Conservation (phyloP, 2,329 filamentous ascomycete genomes). For the Penicillium sclerotiorum region DNA sequence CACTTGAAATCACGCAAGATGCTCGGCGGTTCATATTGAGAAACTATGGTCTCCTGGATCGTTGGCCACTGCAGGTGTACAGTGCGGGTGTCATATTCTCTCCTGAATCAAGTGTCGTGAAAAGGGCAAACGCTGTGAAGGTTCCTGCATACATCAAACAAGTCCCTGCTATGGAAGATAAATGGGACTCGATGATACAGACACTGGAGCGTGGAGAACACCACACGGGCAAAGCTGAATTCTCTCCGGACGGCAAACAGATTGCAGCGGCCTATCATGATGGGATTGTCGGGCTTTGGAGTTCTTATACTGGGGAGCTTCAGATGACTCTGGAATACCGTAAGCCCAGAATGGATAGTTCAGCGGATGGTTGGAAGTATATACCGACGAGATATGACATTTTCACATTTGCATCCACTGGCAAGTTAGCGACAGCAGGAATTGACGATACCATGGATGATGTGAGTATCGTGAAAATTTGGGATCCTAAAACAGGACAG, state of each 20-base stretch:
- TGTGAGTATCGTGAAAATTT: too few relatives aligned
- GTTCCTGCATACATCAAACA: slow-evolving; percentile 10
- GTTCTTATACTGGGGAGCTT: slow-evolving; percentile 2
- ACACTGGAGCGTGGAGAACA: slow-evolving; percentile 2
- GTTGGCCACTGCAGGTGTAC: slow-evolving; percentile 21
- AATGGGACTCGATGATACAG: slow-evolving; percentile 9
- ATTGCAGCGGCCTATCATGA: neutral
- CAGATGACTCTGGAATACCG: slow-evolving; percentile 9
- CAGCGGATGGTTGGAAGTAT: too few relatives aligned
- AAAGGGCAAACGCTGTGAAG: slow-evolving; percentile 5
- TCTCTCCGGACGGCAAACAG: neutral
- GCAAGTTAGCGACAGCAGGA: too few relatives aligned
- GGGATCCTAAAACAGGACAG: too few relatives aligned
- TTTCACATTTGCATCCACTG: too few relatives aligned
- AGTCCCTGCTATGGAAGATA: slow-evolving; percentile 1
- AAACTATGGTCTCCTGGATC: slow-evolving; percentile 10
- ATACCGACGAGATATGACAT: too few relatives aligned
- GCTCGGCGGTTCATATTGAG: slow-evolving; percentile 15
- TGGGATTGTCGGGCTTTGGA: neutral
- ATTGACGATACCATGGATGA: too few relatives aligned
- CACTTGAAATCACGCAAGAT: slow-evolving; percentile 9
- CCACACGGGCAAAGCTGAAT: neutral
- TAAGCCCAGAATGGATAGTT: too few relatives aligned
- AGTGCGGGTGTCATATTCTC: slow-evolving; percentile 22
- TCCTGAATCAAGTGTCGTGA: slow-evolving; percentile 17